Evolutionary conservation across 768 basidiomycete species (phyloP), one percentile per base, ranked within the genome.

Genomic region (Russula earlei): DNA sequence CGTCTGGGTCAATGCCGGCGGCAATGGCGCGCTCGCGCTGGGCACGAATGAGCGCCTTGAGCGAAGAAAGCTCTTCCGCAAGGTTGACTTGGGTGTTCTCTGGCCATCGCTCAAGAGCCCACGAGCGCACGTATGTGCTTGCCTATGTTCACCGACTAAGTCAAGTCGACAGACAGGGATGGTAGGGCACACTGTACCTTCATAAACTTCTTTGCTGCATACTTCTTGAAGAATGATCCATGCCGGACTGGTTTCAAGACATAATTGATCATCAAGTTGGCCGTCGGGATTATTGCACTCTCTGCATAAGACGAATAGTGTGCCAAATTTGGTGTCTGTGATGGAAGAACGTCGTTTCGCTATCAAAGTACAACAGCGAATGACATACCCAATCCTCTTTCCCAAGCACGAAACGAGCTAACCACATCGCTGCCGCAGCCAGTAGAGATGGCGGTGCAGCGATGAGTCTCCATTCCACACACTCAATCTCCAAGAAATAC

Each of bases 241-340:
- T 92, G 85, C 46, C 75, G 76, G 48, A 85, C 67, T 3, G 85
- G 80, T 63, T 85, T 78, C 51, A 92, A 74, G 55, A 95, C 74
- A 65, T 92, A 94, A 69, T 91, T 87, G 63, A 96, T 67, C 87
- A 96, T 92, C 59, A 88, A 64, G 65, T 85, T 88, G 0, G 90
- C 94, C 0, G 81, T 83, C 0, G 90, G 87, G 31, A 93, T 70
- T 43, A 97, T 69, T 50, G 84, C 83, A 37, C 78, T 79, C 70
- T 94, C 89, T 4, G 85, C 72, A 68, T 92, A 96, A 27, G 84
- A 83, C 2, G 90, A 85, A 67, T 92, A 96, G 67, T 95, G 91
- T 11, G 84, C 84, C 41, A 95, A 70, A 65, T 89, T 95, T 2
- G 89, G 75, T 29, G 83, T 83, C 93, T 95, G 66, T 0, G 15